A percentile compares a stretch with the other conserved stretches of the same genome.
Conservation (phyloP, 2,329 filamentous ascomycete genomes). For the Fusarium nygamai region DNA sequence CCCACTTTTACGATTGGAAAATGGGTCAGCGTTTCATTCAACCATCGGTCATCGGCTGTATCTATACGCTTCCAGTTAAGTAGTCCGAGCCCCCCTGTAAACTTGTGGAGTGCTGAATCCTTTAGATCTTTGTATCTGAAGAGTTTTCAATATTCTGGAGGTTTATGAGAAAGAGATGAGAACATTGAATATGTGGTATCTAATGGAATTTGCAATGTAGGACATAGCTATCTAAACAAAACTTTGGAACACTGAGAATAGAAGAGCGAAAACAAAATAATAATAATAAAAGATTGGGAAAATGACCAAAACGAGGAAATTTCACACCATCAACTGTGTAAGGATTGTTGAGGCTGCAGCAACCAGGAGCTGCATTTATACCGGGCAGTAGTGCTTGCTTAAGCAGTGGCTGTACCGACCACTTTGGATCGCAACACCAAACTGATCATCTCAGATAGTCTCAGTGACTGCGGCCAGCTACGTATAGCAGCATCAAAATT, state of each 20-base stretch:
- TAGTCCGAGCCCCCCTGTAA: slow-evolving; percentile 2
- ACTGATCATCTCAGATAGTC: accelerated
- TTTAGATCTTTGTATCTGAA: not conserved
- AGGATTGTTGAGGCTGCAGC: not conserved
- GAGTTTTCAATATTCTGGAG: not conserved
- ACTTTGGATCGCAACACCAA: not conserved
- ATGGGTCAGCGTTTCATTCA: not conserved
- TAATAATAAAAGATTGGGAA: not conserved
- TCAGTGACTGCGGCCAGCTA: not conserved
- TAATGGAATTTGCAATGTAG: too few species aligned
- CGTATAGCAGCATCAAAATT: not conserved
- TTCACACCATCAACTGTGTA: not conserved
- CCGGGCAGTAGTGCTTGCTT: not conserved
- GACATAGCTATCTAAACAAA: too few species aligned
- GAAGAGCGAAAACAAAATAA: not conserved
- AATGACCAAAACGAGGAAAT: not conserved
- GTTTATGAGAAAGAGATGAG: accelerated
- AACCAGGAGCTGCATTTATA: not conserved
- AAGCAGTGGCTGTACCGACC: not conserved
- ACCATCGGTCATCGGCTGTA: not conserved
- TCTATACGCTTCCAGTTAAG: not conserved
- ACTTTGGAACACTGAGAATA: too few species aligned
- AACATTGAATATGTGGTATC: not conserved
- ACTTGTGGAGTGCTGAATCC: not conserved
- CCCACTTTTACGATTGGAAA: not conserved